Base-by-base conservation (phyloP, 768 basidiomycete species). In the Hericium coralloides region DNA sequence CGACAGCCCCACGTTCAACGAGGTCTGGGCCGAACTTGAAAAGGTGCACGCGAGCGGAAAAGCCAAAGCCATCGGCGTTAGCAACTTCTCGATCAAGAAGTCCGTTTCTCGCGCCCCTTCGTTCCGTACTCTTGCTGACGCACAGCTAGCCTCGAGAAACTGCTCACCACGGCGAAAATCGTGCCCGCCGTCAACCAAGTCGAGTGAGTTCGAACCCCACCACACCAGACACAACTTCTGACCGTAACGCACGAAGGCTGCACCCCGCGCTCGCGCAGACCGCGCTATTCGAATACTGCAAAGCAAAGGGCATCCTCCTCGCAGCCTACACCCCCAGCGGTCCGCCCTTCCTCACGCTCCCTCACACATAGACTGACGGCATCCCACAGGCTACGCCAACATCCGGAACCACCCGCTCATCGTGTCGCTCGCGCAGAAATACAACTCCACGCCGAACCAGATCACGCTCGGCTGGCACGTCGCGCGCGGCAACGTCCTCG, bases 261-360 rank as follows among this genome's bases (percentile, higher is more conserved):
- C 88, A 89, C 65, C 70, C 85, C 23, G 88, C 83, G 69, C 85
- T 87, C 68, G 85, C 87, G 1, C 84, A 91, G 64, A 85, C 82
- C 70, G 76, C 82, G 52, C 78, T 91, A 51, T 55, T 83, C 41
- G 72, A 73, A 12, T 92, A 80, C 70, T 73, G 87, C 60, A 76
- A 77, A 65, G 74, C 77, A 17, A 83, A 90, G 66, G 75, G 73
- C 18, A 92, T 93, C 63, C 43, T 83, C 51, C 76, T 87, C 0
- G 78, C 89, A 67, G 90, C 91, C 0, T 93, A 89, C 68, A 92
- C 87, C 6, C 90, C 92, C 10, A 80, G 92, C 14, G 89, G 84
- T 38, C 86, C 83, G 9, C 20, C 7, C 31, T 31, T 9, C 31
- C 5, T 31, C 31, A 7, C 31, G 31, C 7, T 2, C 31, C 31